Evolutionary conservation across 202 grass and related monocot species (phyloP), one percentile per base, ranked within the genome.

Genomic region (Eragrostis tef): DNA sequence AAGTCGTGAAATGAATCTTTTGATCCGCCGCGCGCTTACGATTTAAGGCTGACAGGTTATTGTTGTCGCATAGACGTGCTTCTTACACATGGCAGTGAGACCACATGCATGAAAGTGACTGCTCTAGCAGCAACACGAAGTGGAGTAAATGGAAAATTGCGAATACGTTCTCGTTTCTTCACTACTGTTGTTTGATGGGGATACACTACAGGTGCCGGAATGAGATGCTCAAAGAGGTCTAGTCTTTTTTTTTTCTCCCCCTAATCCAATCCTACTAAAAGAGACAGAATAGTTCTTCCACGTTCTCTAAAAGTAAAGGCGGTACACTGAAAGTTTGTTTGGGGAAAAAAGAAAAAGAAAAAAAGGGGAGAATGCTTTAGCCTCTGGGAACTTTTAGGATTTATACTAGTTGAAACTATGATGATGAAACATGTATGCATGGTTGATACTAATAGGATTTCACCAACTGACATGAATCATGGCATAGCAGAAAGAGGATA

Each of bases 161-260:
- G 4, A 29, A 73, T 26, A 17, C 11, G 16, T n/a, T 73, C 31
- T 58, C 39, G 34, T 46, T 26, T 22, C 54, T 31, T 31, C 2
- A 31, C 3, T 31, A 9, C 5, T 41, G 10, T 6, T 63, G 78
- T 63, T 64, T 43, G 75, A 88, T 54, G 31, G 16, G 34, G 81
- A 70, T 46, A 67, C 54, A 62, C 52, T 62, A 69, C 11, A 43
- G 50, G 25, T 24, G 16, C 20, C 56, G 7, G 17, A 72, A 77
- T 29, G 43, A 70, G 45, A 80, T 74, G 25, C 83, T 58, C 10
- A 66, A 78, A 19, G 59, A 17, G 0, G n/a, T 5, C 11, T 41
- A 42, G 19, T 67, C 47, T 67, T 42, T 22, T 22, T 36, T 50
- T 31, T 27, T 16, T 8, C 5, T 27, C 1, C 13, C 26, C 26